Base-by-base conservation (phyloP, 805 yeast species). In the Lachancea lanzarotensis region DNA sequence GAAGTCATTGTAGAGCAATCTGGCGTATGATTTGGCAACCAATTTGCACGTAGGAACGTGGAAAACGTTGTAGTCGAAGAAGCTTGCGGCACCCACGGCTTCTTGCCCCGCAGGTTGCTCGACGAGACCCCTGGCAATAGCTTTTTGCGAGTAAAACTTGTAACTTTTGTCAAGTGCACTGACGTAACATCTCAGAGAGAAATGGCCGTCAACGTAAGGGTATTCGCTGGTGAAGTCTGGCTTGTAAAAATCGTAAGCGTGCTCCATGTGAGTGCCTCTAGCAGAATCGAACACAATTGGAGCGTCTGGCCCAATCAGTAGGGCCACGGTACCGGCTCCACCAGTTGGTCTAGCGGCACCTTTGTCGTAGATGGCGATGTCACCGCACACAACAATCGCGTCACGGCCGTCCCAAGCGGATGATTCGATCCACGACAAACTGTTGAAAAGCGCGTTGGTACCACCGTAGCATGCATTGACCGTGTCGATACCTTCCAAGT, bases 291-390 rank as follows among this genome's bases (percentile, higher is more conserved):
- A 82, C 34, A 87, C 96, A 55, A 93, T 76, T 54, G 98, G 98
- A 34, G 98, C 97, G 64, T 93, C 95, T 43, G 98, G 96, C 42
- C 98, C 98, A 59, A 93, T 86, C 65, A 85, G 79, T 63, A 93
- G 59, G 36, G 98, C 98, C 49, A 91, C 95, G 39, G 95, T 76
- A 65, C 98, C 98, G 45, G 95, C 97, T 73, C 98, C 98, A 68
- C 98, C 98, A 43, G 98, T 93, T 63, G 98, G 98, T 76, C 98
- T 84, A 46, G 98, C 98, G 32, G 95, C 84, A 66, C 98, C 98
- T 72, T 90, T 79, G 59, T 90, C 89, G 70, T 93, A 93, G 56
- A 93, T 82, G 62, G 98, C 98, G 67, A 93, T 93, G 70, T 93
- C 98, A 69, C 97, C 98, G 64, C 93, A 82, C 18, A 91, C 96